phyloP scores from a whole-genome alignment of 148 eudicot genomes.

The Fallopia convolvulus region DNA sequence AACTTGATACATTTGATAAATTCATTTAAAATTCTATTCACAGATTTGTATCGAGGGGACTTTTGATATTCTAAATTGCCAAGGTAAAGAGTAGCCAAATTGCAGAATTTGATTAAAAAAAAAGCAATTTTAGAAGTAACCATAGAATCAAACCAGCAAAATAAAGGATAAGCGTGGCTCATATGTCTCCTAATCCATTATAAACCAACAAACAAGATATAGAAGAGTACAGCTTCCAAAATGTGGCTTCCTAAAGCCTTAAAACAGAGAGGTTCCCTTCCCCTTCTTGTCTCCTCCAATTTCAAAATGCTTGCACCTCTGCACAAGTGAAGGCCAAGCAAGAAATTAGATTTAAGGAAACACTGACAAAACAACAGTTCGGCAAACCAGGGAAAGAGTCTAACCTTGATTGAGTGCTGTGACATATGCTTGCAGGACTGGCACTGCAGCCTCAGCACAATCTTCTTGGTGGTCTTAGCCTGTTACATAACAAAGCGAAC shows the following conservation, averaged over 20 bases:
- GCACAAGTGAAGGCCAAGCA: background rate
- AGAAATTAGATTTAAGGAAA: background rate
- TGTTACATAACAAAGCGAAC: slow-evolving; percentile 4
- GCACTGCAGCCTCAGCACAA: slow-evolving; percentile 53
- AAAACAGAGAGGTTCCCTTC: slow-evolving; percentile 35
- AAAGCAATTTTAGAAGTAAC: background rate
- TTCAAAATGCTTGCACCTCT: slow-evolving; percentile 49
- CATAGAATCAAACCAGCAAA: background rate
- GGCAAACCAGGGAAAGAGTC: background rate
- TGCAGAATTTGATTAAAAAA: background rate
- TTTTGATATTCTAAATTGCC: no score
- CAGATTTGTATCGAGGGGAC: no score
- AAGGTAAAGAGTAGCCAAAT: background rate
- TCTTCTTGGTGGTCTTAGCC: slow-evolving; percentile 53
- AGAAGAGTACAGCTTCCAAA: background rate
- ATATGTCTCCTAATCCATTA: background rate
- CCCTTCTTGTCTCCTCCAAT: slow-evolving; percentile 42
- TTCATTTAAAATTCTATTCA: no score
- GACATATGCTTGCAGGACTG: slow-evolving; percentile 52
- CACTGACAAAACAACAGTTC: background rate
- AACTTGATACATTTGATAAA: no score
- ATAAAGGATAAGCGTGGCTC: background rate
- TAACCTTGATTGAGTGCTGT: slow-evolving; percentile 46
- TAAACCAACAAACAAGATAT: background rate
- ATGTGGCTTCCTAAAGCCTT: background rate